phyloP scores from a whole-genome alignment of 805 yeast genomes.

The Candida vartiovaarae region DNA sequence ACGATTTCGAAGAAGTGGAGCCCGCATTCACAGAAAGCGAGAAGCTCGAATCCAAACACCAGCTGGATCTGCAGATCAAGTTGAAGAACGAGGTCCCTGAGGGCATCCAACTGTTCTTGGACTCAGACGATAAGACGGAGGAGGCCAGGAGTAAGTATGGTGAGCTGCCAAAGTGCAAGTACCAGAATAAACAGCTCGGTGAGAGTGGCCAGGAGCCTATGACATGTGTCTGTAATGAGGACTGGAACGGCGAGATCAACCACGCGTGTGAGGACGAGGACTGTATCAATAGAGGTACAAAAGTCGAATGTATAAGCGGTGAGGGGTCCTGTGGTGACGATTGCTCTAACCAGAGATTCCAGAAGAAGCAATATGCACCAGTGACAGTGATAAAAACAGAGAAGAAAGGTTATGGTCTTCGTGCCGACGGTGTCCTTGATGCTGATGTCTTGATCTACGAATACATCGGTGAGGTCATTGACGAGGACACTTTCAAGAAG shows the following conservation, averaged over 20 bases:
- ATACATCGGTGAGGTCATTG: slow-evolving; percentile 90
- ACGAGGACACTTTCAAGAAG: slow-evolving; percentile 63
- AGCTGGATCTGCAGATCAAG: slow-evolving; percentile 10
- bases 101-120: slow-evolving; percentile 19
- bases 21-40: slow-evolving; percentile 16
- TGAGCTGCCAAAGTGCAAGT: slow-evolving; percentile 51
- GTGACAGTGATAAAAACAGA: slow-evolving; percentile 83
- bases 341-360: slow-evolving; percentile 88
- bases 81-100: slow-evolving; percentile 17
- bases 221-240: slow-evolving; percentile 82
- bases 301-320: slow-evolving; percentile 80
- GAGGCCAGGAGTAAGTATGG: slow-evolving; percentile 62
- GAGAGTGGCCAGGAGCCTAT: slow-evolving; percentile 66
- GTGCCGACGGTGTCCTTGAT: slow-evolving; percentile 54
- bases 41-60: slow-evolving; percentile 13
- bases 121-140: slow-evolving; percentile 50
- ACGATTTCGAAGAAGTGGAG: slow-evolving; percentile 5
- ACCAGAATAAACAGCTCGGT: slow-evolving; percentile 57
- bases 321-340: slow-evolving; percentile 63
- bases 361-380: slow-evolving; percentile 60
- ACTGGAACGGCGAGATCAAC: slow-evolving; percentile 36
- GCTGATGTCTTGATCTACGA: slow-evolving; percentile 78
- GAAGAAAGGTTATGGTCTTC: slow-evolving; percentile 82
- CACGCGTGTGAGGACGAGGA: slow-evolving; percentile 80
- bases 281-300: slow-evolving; percentile 88